A percentile compares a stretch with the other conserved stretches of the same genome.
These are phyloP conservation scores for Penicillium sp. DNA, from an alignment of 2,329 filamentous ascomycete species.

Conservation along the genomic window DNA sequence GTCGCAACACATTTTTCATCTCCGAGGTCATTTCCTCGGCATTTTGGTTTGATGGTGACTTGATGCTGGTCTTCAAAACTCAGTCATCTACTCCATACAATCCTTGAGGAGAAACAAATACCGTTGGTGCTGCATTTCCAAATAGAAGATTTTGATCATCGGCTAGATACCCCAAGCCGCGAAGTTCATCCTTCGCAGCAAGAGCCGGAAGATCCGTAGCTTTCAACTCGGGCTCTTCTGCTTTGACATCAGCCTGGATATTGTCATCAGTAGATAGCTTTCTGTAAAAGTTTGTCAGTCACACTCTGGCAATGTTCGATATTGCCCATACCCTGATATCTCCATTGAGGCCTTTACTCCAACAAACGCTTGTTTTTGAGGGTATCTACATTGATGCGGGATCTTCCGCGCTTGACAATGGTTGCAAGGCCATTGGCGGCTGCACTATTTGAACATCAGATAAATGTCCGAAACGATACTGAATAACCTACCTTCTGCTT, in stretches of 20 bases:
- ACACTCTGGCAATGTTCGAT: background rate
- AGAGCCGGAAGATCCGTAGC: slow-evolving; percentile 9
- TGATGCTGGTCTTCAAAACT: background rate
- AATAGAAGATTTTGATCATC: slow-evolving; percentile 21
- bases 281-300: background rate
- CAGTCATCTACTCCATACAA: background rate
- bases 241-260: background rate
- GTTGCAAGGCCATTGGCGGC: slow-evolving; percentile 59
- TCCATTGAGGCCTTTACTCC: slow-evolving; percentile 11
- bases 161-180: slow-evolving; percentile 19
- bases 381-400: slow-evolving; percentile 57
- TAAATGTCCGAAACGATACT: background rate
- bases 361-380: slow-evolving; percentile 39
- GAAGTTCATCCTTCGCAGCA: slow-evolving; percentile 19
- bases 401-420: slow-evolving; percentile 57
- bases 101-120: background rate
- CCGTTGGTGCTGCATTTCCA: slow-evolving; percentile 12
- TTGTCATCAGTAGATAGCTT: slow-evolving; percentile 8
- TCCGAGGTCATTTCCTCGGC: slow-evolving; percentile 35
- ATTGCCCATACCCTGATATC: slow-evolving; percentile 21
- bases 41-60: slow-evolving; percentile 14
- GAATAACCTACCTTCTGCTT: slow-evolving; percentile 55
- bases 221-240: background rate
- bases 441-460: slow-evolving; percentile 49
- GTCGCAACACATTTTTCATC: slow-evolving; percentile 40